A percentile compares a stretch with the other conserved stretches of the same genome.
phyloP scores from a whole-genome alignment of 1,284 basidiomycete species.

The Cutaneotrichosporon dermatis region DNA sequence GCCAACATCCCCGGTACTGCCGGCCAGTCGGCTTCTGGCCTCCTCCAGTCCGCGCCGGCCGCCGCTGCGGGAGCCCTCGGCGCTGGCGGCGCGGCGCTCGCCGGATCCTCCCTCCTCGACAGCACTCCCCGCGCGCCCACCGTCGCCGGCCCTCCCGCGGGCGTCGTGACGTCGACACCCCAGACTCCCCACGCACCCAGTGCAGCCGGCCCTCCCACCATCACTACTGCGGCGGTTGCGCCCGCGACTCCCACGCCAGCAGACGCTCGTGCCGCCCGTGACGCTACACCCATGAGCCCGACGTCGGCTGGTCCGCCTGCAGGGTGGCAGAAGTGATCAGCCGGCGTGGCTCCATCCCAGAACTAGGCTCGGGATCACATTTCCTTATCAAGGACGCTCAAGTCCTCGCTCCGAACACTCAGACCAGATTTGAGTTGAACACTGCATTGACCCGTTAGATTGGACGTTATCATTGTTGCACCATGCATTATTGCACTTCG shows the following conservation, averaged over 20 bases:
- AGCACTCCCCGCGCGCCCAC: neutral
- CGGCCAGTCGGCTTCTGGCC: neutral
- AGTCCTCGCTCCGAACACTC: too few relatives aligned
- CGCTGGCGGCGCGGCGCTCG: neutral
- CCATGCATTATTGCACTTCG: too few relatives aligned
- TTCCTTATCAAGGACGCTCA: too few relatives aligned
- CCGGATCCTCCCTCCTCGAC: neutral
- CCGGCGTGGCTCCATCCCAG: too few relatives aligned
- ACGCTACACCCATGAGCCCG: neutral
- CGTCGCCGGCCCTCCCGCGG: neutral
- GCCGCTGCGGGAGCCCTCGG: neutral
- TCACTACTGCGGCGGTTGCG: neutral
- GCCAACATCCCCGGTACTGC: neutral
- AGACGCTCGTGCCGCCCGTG: neutral
- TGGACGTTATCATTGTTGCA: too few relatives aligned
- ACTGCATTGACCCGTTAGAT: too few relatives aligned
- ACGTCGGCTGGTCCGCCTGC: constrained; percentile 4
- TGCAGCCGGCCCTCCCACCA: neutral
- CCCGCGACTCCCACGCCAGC: neutral
- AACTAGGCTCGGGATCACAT: too few relatives aligned
- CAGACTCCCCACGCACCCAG: neutral
- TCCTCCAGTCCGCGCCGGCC: neutral
- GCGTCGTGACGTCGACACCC: neutral
- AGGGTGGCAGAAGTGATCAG: constrained; percentile 1
- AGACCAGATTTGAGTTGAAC: too few relatives aligned